A percentile compares a stretch with the other conserved stretches of the same genome.
phyloP scores from a whole-genome alignment of 176 grass and related monocot species.

The Musa acuminata region DNA sequence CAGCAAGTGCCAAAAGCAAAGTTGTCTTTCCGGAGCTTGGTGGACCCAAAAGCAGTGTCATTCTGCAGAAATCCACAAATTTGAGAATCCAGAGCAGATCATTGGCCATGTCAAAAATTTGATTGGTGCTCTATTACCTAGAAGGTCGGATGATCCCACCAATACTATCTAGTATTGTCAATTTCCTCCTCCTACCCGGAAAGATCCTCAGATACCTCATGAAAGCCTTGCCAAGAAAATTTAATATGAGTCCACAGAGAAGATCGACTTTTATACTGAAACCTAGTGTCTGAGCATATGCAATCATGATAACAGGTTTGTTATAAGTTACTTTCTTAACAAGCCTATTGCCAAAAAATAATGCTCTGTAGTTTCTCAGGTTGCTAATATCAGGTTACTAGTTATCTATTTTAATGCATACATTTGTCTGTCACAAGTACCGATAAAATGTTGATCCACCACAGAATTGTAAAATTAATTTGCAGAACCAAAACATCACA shows the following conservation, averaged over 20 bases:
- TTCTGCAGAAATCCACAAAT: conserved; percentile 39
- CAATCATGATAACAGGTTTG: neutral
- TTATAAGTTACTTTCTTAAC: neutral
- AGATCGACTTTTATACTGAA: neutral
- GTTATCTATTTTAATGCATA: too few relatives aligned
- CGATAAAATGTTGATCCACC: neutral
- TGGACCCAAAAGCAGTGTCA: conserved; percentile 94
- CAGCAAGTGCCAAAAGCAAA: conserved; percentile 89
- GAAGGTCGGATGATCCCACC: conserved; percentile 81
- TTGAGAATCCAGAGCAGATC: neutral
- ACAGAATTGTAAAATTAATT: neutral
- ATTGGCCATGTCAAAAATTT: neutral
- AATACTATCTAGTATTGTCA: conserved; percentile 71
- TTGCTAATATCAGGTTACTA: too few relatives aligned
- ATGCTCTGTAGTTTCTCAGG: too few relatives aligned
- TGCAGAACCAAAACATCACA: neutral
- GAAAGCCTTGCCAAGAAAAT: conserved; percentile 43
- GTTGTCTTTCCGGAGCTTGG: conserved; percentile 97
- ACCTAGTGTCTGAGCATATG: neutral
- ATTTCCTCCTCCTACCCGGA: conserved; percentile 56
- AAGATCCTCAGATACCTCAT: conserved; percentile 78
- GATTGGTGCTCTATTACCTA: conserved; percentile 36
- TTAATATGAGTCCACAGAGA: conserved; percentile 9
- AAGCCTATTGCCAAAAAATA: neutral
- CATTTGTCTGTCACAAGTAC: neutral